These are phyloP conservation scores for Alectoria sarmentosa DNA, from an alignment of 495 filamentous ascomycete genomes.

Conservation along the genomic window DNA sequence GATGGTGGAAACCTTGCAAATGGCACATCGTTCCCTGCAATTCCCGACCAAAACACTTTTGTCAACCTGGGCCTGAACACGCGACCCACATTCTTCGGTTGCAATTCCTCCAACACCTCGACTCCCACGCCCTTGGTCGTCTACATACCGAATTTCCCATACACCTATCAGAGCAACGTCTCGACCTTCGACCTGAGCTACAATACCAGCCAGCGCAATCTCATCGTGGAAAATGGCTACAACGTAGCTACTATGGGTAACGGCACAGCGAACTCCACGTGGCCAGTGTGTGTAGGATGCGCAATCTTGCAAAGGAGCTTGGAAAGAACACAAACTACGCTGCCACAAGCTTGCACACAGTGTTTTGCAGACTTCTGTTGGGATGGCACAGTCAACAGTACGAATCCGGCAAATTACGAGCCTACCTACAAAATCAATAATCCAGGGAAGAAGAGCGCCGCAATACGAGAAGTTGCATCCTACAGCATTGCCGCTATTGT, in stretches of 20 bases:
- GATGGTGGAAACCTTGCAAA: constrained; percentile 51
- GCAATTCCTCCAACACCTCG: constrained; percentile 62
- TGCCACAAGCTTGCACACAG: constrained; percentile 58
- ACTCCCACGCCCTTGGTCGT: constrained; percentile 60
- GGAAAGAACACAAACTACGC: constrained; percentile 53
- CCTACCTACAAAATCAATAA: constrained; percentile 28
- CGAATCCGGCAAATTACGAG: constrained; percentile 28
- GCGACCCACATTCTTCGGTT: constrained; percentile 90
- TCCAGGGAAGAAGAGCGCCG: constrained; percentile 18
- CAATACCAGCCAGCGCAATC: constrained; percentile 56
- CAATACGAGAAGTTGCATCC: constrained; percentile 21
- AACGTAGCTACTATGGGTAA: constrained; percentile 77
- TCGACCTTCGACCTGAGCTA: constrained; percentile 64
- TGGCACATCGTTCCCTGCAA: constrained; percentile 72
- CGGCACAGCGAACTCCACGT: constrained; percentile 59
- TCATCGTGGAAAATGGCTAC: constrained; percentile 77
- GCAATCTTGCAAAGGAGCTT: constrained; percentile 75
- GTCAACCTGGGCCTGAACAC: constrained; percentile 79
- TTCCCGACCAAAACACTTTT: constrained; percentile 82
- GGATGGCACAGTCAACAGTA: constrained; percentile 59
- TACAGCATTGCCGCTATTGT: constrained; percentile 25
- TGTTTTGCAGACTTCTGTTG: constrained; percentile 88
- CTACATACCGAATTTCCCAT: constrained; percentile 86
- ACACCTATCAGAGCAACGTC: constrained; percentile 62
- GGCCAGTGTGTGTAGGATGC: constrained; percentile 78